phyloP scores from a whole-genome alignment of 148 eudicot species.

The Vaccinium darrowii region DNA sequence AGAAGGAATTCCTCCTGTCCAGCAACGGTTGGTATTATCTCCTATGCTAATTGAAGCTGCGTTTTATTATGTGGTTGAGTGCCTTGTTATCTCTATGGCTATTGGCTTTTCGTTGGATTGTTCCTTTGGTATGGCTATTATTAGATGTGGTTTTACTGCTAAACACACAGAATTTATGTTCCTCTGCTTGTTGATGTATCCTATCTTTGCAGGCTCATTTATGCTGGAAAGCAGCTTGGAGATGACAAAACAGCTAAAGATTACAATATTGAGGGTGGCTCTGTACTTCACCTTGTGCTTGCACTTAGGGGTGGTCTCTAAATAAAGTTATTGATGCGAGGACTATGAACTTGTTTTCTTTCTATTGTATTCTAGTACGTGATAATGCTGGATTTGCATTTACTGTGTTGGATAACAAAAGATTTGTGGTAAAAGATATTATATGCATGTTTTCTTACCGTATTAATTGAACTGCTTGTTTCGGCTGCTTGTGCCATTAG shows the following conservation, averaged over 20 bases:
- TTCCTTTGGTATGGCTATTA: neutral
- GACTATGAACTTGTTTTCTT: neutral
- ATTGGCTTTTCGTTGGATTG: neutral
- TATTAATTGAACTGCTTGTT: neutral
- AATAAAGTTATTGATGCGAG: neutral
- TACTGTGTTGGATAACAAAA: neutral
- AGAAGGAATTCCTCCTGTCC: conserved; percentile 65
- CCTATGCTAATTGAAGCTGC: neutral
- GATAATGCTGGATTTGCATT: neutral
- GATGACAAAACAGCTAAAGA: conserved; percentile 76
- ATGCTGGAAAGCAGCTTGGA: conserved; percentile 72
- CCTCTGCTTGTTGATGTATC: neutral
- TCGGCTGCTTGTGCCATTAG: neutral
- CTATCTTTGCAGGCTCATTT: conserved; percentile 48
- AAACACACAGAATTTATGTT: neutral
- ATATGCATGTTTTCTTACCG: neutral
- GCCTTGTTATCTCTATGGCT: neutral
- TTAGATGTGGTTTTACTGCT: no score
- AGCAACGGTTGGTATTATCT: conserved; percentile 35
- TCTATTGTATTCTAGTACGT: neutral
- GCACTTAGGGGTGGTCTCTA: conserved; percentile 60
- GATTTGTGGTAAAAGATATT: neutral
- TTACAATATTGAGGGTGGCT: conserved; percentile 68
- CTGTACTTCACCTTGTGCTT: conserved; percentile 71
- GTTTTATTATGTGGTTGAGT: neutral